Base-by-base conservation (phyloP, 2,329 filamentous ascomycete species). In the Colletotrichum lindemuthianum region DNA sequence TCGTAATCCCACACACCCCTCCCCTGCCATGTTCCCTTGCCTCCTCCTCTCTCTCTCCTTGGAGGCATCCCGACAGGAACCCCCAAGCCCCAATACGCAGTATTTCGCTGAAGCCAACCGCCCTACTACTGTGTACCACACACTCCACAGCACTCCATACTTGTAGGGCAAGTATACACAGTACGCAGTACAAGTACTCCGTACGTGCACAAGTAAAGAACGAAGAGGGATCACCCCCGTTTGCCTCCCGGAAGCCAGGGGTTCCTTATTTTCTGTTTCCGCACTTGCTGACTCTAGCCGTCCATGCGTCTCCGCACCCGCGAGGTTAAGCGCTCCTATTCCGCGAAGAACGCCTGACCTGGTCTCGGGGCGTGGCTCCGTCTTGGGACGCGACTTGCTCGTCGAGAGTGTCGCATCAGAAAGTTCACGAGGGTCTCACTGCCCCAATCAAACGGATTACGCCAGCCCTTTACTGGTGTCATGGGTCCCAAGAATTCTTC, bases 141-240 rank as follows among this genome's bases (percentile, higher is more conserved):
- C n/a, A n/a, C n/a, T n/a, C n/a, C n/a, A n/a, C n/a, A n/a, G n/a
- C n/a, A n/a, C n/a, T n/a, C n/a, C n/a, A n/a, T n/a, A n/a, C n/a
- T n/a, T n/a, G n/a, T n/a, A n/a, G n/a, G n/a, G n/a, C n/a, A n/a
- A n/a, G n/a, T n/a, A n/a, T n/a, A n/a, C n/a, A n/a, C n/a, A n/a
- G n/a, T n/a, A n/a, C n/a, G n/a, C n/a, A n/a, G n/a, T n/a, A n/a
- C n/a, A n/a, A n/a, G n/a, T n/a, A n/a, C n/a, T n/a, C n/a, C n/a
- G n/a, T n/a, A n/a, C n/a, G n/a, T n/a, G n/a, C n/a, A n/a, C 58
- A 34, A 61, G 48, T 56, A 51, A 60, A 61, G 45, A 52, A 56
- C 24, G 13, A 37, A 36, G 16, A 56, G 47, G 55, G 36, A 15
- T 24, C 15, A 13, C 33, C 49, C 57, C 39, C 44, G 49, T 39